Percentiles rank a stretch among this genome's conserved stretches.
These are phyloP conservation scores for Butyriboletus loyo DNA, from an alignment of 768 basidiomycete species.

Conservation along the genomic window DNA sequence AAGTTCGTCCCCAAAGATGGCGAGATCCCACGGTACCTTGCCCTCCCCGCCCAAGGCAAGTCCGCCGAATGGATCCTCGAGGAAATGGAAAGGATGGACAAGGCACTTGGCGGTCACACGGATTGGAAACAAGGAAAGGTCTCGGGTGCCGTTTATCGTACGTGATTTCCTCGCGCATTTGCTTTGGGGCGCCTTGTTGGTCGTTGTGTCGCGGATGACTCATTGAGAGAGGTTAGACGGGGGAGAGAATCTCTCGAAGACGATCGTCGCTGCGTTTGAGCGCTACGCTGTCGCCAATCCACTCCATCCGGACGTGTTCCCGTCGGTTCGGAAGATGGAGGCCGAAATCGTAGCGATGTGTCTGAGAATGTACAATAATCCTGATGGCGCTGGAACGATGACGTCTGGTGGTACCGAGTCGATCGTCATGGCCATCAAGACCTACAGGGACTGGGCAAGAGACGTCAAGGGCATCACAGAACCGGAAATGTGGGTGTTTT, in stretches of 20 bases:
- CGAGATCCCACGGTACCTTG: conserved; percentile 60
- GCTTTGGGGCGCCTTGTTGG: background rate
- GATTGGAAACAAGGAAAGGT: conserved; percentile 73
- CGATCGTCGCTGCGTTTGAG: conserved; percentile 78
- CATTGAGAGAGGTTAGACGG: conserved; percentile 52
- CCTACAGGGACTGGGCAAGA: conserved; percentile 89
- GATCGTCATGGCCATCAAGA: conserved; percentile 94
- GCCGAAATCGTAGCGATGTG: conserved; percentile 91
- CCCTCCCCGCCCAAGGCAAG: conserved; percentile 63
- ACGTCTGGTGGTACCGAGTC: conserved; percentile 96
- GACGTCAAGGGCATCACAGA: conserved; percentile 82
- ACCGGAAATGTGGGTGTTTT: conserved; percentile 78
- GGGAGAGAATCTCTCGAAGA: conserved; percentile 72
- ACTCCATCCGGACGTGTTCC: conserved; percentile 91
- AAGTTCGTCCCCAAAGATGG: conserved; percentile 65
- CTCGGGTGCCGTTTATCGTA: conserved; percentile 86
- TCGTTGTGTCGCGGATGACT: background rate
- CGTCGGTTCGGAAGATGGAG: conserved; percentile 94
- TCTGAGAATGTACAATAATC: conserved; percentile 79
- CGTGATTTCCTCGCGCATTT: conserved; percentile 22
- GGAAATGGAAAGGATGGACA: conserved; percentile 82
- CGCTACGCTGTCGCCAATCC: conserved; percentile 87
- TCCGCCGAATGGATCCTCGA: conserved; percentile 68
- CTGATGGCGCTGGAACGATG: conserved; percentile 84
- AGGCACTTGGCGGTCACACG: conserved; percentile 41